These are phyloP conservation scores for Selenicereus undatus DNA, from an alignment of 148 eudicot genomes.

Conservation along the genomic window DNA sequence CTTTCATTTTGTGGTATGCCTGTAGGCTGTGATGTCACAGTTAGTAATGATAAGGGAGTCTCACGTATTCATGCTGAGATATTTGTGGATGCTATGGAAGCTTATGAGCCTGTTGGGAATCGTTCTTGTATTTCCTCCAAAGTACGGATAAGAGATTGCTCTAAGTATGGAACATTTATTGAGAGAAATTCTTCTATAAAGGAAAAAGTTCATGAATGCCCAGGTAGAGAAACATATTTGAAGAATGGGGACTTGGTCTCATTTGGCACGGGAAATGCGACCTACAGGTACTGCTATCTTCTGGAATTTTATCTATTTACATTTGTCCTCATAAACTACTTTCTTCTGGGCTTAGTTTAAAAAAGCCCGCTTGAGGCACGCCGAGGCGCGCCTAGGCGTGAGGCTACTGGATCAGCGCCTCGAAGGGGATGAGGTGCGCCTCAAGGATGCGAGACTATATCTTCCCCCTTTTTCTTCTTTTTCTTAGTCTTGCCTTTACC, in stretches of 20 bases:
- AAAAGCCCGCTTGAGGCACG: too few relatives aligned
- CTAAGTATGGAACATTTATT: slow-evolving; percentile 87
- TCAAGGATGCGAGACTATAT: too few relatives aligned
- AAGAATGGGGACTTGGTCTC: slow-evolving; percentile 75
- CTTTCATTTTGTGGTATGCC: slow-evolving; percentile 2
- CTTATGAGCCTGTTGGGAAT: slow-evolving; percentile 33
- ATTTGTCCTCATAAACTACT: neutral
- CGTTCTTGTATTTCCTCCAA: slow-evolving; percentile 35
- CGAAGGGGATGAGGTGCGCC: too few relatives aligned
- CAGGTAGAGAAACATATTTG: slow-evolving; percentile 56
- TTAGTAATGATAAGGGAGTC: slow-evolving; percentile 78
- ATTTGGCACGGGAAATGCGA: slow-evolving; percentile 86
- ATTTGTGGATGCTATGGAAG: slow-evolving; percentile 61
- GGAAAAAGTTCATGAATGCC: slow-evolving; percentile 77
- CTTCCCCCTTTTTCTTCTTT: too few relatives aligned
- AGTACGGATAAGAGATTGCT: slow-evolving; percentile 78
- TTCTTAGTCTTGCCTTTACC: too few relatives aligned
- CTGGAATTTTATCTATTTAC: neutral
- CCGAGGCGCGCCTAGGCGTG: too few relatives aligned
- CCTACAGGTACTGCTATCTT: slow-evolving; percentile 58
- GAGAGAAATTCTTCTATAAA: slow-evolving; percentile 35
- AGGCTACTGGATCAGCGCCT: too few relatives aligned
- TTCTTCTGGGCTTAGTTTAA: slow-evolving; percentile 4
- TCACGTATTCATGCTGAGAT: slow-evolving; percentile 94
- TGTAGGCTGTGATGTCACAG: slow-evolving; percentile 82